A percentile compares a stretch with the other conserved stretches of the same genome.
phyloP scores from a whole-genome alignment of 2,329 filamentous ascomycete species.

The Diplodia sapinea region DNA sequence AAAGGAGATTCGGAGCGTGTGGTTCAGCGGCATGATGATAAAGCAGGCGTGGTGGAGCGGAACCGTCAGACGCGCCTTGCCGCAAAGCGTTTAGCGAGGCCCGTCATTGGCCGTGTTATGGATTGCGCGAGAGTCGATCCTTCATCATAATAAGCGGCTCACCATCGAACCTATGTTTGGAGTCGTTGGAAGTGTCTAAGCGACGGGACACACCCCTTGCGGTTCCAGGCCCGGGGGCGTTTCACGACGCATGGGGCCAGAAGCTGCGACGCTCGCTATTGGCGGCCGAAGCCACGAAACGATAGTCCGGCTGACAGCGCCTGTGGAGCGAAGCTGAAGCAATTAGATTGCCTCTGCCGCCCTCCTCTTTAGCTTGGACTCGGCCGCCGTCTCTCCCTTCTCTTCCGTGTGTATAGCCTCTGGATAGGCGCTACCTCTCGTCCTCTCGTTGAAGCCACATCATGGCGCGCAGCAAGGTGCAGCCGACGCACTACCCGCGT shows the following conservation, averaged over 20 bases:
- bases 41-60: neutral
- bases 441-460: neutral
- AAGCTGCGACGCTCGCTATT: slow-evolving; percentile 2
- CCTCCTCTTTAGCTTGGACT: neutral
- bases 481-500: slow-evolving; percentile 52
- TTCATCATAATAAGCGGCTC: neutral
- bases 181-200: neutral
- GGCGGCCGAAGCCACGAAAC: neutral
- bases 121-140: neutral
- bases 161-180: neutral
- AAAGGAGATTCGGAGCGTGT: neutral
- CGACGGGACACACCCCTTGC: neutral
- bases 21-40: slow-evolving; percentile 12
- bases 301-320: slow-evolving; percentile 20
- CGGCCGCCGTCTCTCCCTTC: neutral
- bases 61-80: neutral
- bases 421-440: slow-evolving; percentile 12
- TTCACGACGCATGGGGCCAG: slow-evolving; percentile 13
- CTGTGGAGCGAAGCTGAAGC: neutral
- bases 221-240: neutral
- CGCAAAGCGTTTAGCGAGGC: neutral
- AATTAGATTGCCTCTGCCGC: slow-evolving; percentile 4
- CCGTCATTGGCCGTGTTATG: neutral
- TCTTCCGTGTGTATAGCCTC: slow-evolving; percentile 14
- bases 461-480: slow-evolving; percentile 27